Evolutionary conservation across 208 protist species (phyloP), one percentile per base, ranked within the genome.

Genomic region (Angomonas ambiguus): DNA sequence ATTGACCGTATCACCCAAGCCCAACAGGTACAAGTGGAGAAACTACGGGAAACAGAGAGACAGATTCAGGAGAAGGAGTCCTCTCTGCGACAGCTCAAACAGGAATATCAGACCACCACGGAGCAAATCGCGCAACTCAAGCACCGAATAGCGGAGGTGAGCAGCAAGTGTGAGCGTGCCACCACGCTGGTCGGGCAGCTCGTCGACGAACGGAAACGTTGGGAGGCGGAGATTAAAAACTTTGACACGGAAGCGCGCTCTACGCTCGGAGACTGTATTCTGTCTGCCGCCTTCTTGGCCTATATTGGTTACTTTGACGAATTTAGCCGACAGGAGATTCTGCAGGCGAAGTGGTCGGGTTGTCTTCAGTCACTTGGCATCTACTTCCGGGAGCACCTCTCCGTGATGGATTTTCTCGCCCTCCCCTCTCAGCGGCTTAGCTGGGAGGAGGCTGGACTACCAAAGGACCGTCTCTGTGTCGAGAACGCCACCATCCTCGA

Each of bases 221-320:
- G 98, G 98, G 84, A 95, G 75, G 41, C 65, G 5, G 91, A 98
- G 71, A 86, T 80, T 28, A 66, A 72, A 56, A 85, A 73, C 20
- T 98, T 98, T 69, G 76, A 80, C 57, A 66, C 65, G 16, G 80
- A 97, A 68, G 96, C 97, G 45, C 61, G 73, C 31, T 98, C 93
- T 5, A 81, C 98, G 20, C 61, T 99, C 27, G 99, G 99, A 38
- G 96, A 99, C 81, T 95, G 92, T 30, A 62, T 99, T 33, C 22
- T 99, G 18, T 77, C 88, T 28, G 87, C 94, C 0, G 98, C 96
- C 2, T 99, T 99, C 74, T 72, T 99, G 13, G 82, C 97, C 4
- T 99, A 99, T 81, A 93, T 91, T 75, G 98, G 98, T 68, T 99
- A 94, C 80, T 99, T 99, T 84, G 98, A 99, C 68, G 94, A 99